Percentiles rank a stretch among this genome's conserved stretches.
phyloP scores from a whole-genome alignment of 2,329 filamentous ascomycete genomes.

The Helotiales sp. region DNA sequence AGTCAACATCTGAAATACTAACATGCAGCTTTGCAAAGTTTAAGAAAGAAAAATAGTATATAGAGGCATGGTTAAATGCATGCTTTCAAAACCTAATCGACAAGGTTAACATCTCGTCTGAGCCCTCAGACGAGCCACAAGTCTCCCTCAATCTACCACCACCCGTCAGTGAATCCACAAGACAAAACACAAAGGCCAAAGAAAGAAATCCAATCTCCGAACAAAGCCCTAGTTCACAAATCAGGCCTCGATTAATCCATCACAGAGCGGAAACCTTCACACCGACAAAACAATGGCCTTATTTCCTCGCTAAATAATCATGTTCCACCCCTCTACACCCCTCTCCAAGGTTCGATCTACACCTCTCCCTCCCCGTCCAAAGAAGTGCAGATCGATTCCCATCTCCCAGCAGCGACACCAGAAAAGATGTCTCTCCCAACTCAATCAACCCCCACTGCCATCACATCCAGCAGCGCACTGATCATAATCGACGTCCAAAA shows the following conservation, averaged over 20 bases:
- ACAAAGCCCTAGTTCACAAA: neutral
- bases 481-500: slow-evolving; percentile 21
- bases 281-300: neutral
- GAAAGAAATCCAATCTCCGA: neutral
- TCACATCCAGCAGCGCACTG: slow-evolving; percentile 7
- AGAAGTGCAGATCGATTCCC: neutral
- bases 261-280: neutral
- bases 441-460: neutral
- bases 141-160: neutral
- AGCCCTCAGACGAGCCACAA: too few relatives aligned
- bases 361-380: neutral
- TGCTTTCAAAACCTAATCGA: too few relatives aligned
- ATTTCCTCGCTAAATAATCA: neutral
- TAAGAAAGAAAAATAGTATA: too few relatives aligned
- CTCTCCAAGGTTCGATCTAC: neutral
- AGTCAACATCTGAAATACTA: neutral
- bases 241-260: neutral
- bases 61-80: too few relatives aligned
- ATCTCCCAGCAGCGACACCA: neutral
- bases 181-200: neutral
- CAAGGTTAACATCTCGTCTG: neutral
- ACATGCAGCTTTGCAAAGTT: neutral
- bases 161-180: neutral
- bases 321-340: too few relatives aligned
- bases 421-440: neutral